Evolutionary conservation across 2,329 filamentous ascomycete genomes (phyloP), one percentile per base, ranked within the genome.

Genomic region (Fusarium sulawesiense): DNA sequence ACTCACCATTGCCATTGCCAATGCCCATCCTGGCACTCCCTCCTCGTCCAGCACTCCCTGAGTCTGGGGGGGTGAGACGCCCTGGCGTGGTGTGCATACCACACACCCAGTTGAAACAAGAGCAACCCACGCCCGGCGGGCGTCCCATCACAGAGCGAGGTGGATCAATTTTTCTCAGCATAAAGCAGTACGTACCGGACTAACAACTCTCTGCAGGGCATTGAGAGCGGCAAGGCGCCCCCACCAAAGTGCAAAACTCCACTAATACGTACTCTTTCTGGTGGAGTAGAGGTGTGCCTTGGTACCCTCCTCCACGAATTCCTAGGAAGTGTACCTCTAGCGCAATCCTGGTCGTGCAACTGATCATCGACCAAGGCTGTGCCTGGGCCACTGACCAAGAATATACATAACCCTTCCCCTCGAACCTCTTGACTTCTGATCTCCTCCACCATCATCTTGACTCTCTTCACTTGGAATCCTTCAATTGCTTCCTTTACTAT

Each of bases 201-300:
- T 75, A 75, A 57, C 58, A 73, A 72, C 67, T 61, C 67, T 66
- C 73, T 77, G 75, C 75, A 77, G 75, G 75, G 75, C 73, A 77
- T 77, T 53, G 60, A 56, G 59, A 69, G 69, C 70, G 70, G 68
- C 64, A 66, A 66, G 63, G 60, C 54, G 25, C 46, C 63, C 56
- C 66, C 64, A 58, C 67, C 53, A 46, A 55, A 57, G 61, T 67
- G 53, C 64, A 40, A 60, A 56, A 71, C 72, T 75, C 72, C 50
- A 64, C 68, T 53, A 41, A 25, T 75, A 66, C 63, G 63, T 66
- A 66, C 57, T 44, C 10, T 30, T 27, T 29, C 60, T 58, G 66
- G 72, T 61, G 68, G 73, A 75, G 61, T 37, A 68, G 64, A 60
- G 72, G 68, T 67, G 68, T 64, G 64, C 62, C 64, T 67, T 63